Evolutionary conservation across 441 rosid genomes (phyloP).

Genomic region (Biscutella laevigata): DNA sequence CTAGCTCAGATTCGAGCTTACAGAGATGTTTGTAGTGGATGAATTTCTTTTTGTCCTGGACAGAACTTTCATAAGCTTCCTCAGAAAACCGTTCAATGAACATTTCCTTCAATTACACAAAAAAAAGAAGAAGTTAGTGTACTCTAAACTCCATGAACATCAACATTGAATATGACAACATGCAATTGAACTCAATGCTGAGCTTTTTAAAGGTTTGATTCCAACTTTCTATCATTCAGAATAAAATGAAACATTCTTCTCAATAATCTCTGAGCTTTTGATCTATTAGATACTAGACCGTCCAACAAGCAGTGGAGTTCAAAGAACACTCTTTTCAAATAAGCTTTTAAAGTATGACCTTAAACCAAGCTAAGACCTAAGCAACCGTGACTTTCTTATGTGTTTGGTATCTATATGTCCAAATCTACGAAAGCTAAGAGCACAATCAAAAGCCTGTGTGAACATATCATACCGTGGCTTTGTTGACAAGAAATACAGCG

Average conservation of each 20-base stretch:
- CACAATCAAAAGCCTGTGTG: no score
- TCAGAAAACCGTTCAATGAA: constrained; percentile 59
- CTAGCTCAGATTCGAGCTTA: constrained; percentile 20
- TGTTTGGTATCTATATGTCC: background rate
- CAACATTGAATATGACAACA: background rate
- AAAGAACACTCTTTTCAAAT: background rate
- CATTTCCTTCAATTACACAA: constrained; percentile 52
- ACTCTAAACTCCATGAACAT: background rate
- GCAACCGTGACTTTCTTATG: no score
- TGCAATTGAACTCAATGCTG: no score
- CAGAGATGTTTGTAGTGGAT: constrained; percentile 71
- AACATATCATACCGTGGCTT: no score
- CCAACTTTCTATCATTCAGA: background rate
- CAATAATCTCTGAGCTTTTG: background rate
- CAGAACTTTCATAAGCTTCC: constrained; percentile 48
- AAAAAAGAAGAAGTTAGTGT: background rate
- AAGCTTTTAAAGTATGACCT: background rate
- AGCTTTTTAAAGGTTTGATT: background rate
- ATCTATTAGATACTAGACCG: background rate
- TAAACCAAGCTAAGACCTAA: background rate
- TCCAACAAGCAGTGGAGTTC: no score
- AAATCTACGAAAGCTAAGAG: background rate
- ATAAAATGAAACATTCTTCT: background rate
- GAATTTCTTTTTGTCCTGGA: constrained; percentile 47
- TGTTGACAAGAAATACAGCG: no score